phyloP scores from a whole-genome alignment of 2,329 filamentous ascomycete species.

The Talaromyces sp. region DNA sequence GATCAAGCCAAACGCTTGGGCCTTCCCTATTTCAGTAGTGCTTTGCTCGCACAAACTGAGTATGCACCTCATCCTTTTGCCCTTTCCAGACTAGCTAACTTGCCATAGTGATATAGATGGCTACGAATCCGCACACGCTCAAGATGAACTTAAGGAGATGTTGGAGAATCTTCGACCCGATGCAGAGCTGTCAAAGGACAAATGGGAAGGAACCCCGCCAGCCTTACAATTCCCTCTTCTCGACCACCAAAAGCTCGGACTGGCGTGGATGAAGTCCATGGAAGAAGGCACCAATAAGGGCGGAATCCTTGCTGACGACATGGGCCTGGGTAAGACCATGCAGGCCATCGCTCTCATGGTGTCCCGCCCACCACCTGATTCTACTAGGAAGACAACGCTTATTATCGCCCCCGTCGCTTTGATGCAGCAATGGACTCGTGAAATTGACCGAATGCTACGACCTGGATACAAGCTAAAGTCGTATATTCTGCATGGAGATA shows the following conservation, averaged over 20 bases:
- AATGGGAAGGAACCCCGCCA: conserved; percentile 63
- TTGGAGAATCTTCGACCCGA: conserved; percentile 70
- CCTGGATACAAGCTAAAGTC: conserved; percentile 54
- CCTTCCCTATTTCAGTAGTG: background rate
- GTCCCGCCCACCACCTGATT: conserved; percentile 55
- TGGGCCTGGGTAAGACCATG: conserved; percentile 81
- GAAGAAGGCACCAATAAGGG: conserved; percentile 67
- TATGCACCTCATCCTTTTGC: background rate
- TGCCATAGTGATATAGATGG: conserved; percentile 17
- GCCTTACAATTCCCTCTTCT: conserved; percentile 65
- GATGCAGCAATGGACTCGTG: conserved; percentile 76
- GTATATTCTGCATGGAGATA: conserved; percentile 63
- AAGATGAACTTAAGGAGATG: conserved; percentile 64
- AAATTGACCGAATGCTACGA: conserved; percentile 67
- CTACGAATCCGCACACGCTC: conserved; percentile 45
- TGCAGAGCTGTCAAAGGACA: conserved; percentile 55
- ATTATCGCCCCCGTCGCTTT: conserved; percentile 76
- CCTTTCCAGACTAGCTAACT: conserved; percentile 7
- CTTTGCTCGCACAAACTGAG: background rate
- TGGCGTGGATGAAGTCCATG: conserved; percentile 70
- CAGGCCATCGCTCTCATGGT: conserved; percentile 75
- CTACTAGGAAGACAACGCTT: conserved; percentile 65
- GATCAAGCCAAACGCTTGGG: background rate
- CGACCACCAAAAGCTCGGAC: conserved; percentile 72
- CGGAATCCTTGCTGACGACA: conserved; percentile 72